These are phyloP conservation scores for Alternaria sp. DNA, from an alignment of 2,329 filamentous ascomycete genomes.

Conservation along the genomic window DNA sequence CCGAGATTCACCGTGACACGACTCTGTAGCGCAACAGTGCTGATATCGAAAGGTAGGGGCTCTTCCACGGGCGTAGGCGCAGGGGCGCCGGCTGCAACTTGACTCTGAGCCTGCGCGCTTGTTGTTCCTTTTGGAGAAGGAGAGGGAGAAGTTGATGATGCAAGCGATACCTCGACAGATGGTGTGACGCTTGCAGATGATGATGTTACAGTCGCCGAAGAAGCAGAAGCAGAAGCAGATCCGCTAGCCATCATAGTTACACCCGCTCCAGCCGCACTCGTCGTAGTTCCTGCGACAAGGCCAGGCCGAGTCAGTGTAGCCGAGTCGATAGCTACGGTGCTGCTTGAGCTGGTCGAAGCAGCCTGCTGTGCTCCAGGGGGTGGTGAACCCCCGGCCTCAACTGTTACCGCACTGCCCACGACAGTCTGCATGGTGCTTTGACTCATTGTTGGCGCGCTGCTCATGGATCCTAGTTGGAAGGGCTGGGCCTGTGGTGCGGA, in stretches of 20 bases:
- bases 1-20: conserved; percentile 46
- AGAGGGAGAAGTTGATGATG: neutral
- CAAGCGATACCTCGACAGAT: neutral
- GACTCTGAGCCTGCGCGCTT: conserved; percentile 27
- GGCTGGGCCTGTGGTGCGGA: conserved; percentile 30
- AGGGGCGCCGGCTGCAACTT: conserved; percentile 24
- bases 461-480: conserved; percentile 36
- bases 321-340: conserved; percentile 23
- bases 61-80: conserved; percentile 17
- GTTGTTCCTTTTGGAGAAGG: conserved; percentile 11
- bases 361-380: conserved; percentile 18
- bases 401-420: conserved; percentile 26
- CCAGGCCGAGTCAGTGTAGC: conserved; percentile 30
- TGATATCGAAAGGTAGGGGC: conserved; percentile 44
- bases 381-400: conserved; percentile 26
- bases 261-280: conserved; percentile 23
- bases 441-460: neutral
- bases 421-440: conserved; percentile 34
- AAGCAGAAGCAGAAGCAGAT: conserved; percentile 1
- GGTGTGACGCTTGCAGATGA: neutral
- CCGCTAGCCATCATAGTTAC: conserved; percentile 27
- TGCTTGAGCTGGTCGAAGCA: conserved; percentile 15
- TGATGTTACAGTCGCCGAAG: neutral
- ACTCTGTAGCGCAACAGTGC: conserved; percentile 41
- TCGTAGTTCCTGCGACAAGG: conserved; percentile 21